Evolutionary conservation across 2,329 filamentous ascomycete species (phyloP), one percentile per base, ranked within the genome.

Genomic region (Hypoxylon sp.): DNA sequence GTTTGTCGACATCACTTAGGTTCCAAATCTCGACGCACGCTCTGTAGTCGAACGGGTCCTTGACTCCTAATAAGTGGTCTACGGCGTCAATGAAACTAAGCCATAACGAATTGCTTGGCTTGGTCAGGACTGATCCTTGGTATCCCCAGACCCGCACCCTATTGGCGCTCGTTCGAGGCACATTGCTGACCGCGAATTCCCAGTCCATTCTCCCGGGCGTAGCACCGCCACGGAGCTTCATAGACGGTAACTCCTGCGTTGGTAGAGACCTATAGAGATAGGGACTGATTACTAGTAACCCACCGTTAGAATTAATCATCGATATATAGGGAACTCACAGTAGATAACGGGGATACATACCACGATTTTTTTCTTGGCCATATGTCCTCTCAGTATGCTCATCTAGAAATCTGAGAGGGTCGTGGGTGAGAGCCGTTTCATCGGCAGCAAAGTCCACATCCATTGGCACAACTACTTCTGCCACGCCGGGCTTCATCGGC

Each of bases 401-500:
- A 2, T 75, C 65, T 17, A 78, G 53, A 46, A 77, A 78, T 4
- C 49, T 7, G 4, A 76, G 51, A 1, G 72, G 73, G 38, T 76
- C 72, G 1, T 14, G 2, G 0, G 61, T 13, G 21, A 60, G 13
- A 5, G 32, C 13, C 11, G 38, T 2, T 0, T 53, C n/a, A 7
- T 72, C 62, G 7, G 67, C 46, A 5, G 53, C 49, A 17, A 67
- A 60, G 5, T 72, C 68, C 14, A 67, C 28, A 25, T 73, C 72
- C 9, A 48, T 32, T 10, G 63, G 38, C 6, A 32, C 17, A 1
- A 45, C 19, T 25, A 34, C 21, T 36, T 73, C 52, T 34, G 19
- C 13, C 1, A 30, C 64, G 23, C 78, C 72, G 2, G 75, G 72
- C 43, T 77, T 75, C 28, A 82, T 69, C 0, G 84, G 82, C 53